These are phyloP conservation scores for Ensete ventricosum DNA, from an alignment of 176 grass and related monocot species.

Conservation along the genomic window DNA sequence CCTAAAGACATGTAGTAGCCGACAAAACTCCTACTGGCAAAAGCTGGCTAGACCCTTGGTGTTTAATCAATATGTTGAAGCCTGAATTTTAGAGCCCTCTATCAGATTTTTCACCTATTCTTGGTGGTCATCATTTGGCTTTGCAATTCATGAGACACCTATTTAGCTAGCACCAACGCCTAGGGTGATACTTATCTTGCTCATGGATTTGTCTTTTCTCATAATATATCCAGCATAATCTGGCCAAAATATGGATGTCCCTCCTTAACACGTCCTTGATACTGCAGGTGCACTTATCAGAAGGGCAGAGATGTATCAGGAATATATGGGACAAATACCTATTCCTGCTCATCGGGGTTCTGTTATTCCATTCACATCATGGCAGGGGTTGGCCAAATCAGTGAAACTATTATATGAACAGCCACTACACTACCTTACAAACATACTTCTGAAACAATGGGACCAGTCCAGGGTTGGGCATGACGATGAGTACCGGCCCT, in stretches of 20 bases:
- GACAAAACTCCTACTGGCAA: not conserved
- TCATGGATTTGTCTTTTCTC: not conserved
- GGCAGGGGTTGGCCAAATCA: constrained; percentile 60
- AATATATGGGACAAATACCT: constrained; percentile 71
- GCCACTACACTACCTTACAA: constrained; percentile 84
- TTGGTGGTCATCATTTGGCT: no score
- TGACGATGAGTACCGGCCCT: constrained; percentile 29
- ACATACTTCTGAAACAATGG: constrained; percentile 60
- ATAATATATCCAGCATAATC: constrained; percentile 5
- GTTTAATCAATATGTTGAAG: no score
- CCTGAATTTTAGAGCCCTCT: no score
- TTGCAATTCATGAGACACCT: no score
- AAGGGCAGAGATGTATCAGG: constrained; percentile 86
- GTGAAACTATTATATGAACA: constrained; percentile 66
- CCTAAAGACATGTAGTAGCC: not conserved
- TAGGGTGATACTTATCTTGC: no score
- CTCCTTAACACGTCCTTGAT: constrained; percentile 23
- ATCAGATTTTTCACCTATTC: no score
- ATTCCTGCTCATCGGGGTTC: constrained; percentile 48
- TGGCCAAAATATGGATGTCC: constrained; percentile 13
- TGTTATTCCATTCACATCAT: constrained; percentile 59
- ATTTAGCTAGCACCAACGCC: no score
- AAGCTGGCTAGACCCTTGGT: not conserved
- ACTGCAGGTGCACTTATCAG: constrained; percentile 63
- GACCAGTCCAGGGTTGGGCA: constrained; percentile 51